Evolutionary conservation across 495 filamentous ascomycete genomes (phyloP).

Genomic region (Immersiella caudata): DNA sequence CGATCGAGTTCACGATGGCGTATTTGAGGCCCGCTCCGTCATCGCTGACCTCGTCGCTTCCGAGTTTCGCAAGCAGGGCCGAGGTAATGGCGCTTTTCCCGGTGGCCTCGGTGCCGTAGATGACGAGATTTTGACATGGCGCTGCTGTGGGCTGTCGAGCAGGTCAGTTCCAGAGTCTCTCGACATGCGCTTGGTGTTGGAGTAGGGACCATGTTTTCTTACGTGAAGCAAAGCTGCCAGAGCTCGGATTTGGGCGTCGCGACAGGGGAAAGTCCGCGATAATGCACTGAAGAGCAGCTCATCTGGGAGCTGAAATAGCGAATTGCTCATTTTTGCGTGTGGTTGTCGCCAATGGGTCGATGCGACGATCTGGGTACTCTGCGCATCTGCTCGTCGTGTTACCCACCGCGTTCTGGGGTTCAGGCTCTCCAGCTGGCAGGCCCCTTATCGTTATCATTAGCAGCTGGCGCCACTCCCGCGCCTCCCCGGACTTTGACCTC

Average conservation of each 20-base stretch:
- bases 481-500: background rate
- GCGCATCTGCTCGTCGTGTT: background rate
- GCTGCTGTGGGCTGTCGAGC: conserved; percentile 44
- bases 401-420: background rate
- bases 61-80: conserved; percentile 55
- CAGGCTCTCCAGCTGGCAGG: background rate
- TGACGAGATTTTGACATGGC: conserved; percentile 62
- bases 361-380: background rate
- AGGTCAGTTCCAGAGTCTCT: conserved; percentile 3
- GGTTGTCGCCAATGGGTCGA: background rate
- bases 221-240: conserved; percentile 66
- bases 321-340: conserved; percentile 21
- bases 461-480: background rate
- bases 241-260: conserved; percentile 64
- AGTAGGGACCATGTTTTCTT: conserved; percentile 6
- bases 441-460: background rate
- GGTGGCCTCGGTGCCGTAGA: conserved; percentile 89
- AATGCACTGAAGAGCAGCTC: conserved; percentile 57
- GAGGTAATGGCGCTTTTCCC: conserved; percentile 78
- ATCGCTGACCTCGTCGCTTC: conserved; percentile 15
- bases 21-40: conserved; percentile 49
- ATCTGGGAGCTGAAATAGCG: conserved; percentile 52
- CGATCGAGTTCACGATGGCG: conserved; percentile 74
- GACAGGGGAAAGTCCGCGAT: conserved; percentile 56
- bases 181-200: background rate